Evolutionary conservation across 2,329 filamentous ascomycete genomes (phyloP).

Genomic region (Xylaria sp.): DNA sequence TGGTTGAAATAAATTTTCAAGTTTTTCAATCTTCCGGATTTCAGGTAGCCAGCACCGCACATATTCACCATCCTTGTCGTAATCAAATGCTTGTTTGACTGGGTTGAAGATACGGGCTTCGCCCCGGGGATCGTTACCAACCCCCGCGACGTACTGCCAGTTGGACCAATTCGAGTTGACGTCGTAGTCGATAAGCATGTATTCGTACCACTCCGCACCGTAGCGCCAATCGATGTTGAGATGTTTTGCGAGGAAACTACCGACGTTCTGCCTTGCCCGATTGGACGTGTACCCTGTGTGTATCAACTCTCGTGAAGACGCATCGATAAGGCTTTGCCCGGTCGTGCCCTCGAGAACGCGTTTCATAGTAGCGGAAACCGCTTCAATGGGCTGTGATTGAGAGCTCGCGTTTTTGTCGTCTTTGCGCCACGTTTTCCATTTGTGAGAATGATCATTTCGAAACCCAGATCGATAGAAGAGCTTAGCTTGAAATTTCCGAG

Average conservation of each 20-base stretch:
- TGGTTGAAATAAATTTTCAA: slow-evolving; percentile 74
- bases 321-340: slow-evolving; percentile 81
- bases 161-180: slow-evolving; percentile 82
- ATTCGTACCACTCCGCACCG: slow-evolving; percentile 86
- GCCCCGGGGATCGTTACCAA: slow-evolving; percentile 81
- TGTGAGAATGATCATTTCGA: slow-evolving; percentile 57
- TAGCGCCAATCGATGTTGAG: slow-evolving; percentile 82
- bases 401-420: slow-evolving; percentile 46
- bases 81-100: slow-evolving; percentile 82
- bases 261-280: slow-evolving; percentile 79
- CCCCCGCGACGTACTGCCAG: slow-evolving; percentile 84
- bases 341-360: slow-evolving; percentile 75
- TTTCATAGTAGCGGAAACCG: slow-evolving; percentile 61
- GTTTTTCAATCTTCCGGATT: slow-evolving; percentile 63
- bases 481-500: slow-evolving; percentile 72
- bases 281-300: slow-evolving; percentile 84
- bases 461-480: slow-evolving; percentile 76
- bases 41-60: slow-evolving; percentile 80
- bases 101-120: slow-evolving; percentile 82
- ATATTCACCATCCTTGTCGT: slow-evolving; percentile 76
- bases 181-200: slow-evolving; percentile 79
- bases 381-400: slow-evolving; percentile 56
- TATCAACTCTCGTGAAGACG: slow-evolving; percentile 77
- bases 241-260: slow-evolving; percentile 78
- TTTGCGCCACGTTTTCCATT: slow-evolving; percentile 61